These are phyloP conservation scores for Spinellus fusiger DNA, from an alignment of 192 early-diverging fungal species.

Conservation along the genomic window DNA sequence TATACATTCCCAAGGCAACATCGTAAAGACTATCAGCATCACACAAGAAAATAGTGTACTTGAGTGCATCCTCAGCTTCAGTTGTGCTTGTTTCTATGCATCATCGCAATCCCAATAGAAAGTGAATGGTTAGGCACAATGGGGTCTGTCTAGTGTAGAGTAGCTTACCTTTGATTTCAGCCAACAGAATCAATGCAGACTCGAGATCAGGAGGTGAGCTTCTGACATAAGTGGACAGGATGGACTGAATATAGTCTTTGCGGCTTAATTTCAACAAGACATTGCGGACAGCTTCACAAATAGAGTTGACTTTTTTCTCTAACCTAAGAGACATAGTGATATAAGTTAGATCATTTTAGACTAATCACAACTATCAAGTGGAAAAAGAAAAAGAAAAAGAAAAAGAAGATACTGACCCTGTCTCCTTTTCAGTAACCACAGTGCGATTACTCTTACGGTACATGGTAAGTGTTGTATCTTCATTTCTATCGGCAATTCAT, in stretches of 20 bases:
- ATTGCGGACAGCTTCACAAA: constrained; percentile 64
- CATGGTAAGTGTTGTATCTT: constrained; percentile 80
- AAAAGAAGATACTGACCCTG: neutral
- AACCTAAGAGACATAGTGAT: neutral
- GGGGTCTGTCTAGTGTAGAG: no score
- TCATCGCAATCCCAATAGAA: neutral
- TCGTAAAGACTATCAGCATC: constrained; percentile 86
- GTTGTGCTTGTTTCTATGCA: constrained; percentile 37
- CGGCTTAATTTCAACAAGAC: constrained; percentile 50
- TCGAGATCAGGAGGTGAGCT: constrained; percentile 77
- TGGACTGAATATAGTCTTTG: constrained; percentile 63
- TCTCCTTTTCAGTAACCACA: neutral
- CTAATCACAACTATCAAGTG: no score
- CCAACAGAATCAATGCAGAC: constrained; percentile 66
- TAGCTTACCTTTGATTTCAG: constrained; percentile 45
- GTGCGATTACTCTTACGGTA: constrained; percentile 43
- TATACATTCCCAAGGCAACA: constrained; percentile 91
- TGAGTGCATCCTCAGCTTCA: constrained; percentile 78
- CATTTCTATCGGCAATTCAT: constrained; percentile 36
- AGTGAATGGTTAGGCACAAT: neutral
- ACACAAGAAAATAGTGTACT: constrained; percentile 87
- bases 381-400: no score
- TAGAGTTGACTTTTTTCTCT: constrained; percentile 63
- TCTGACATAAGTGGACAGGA: constrained; percentile 83
- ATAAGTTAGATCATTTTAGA: neutral